Evolutionary conservation across 169 alveolate genomes (phyloP), one percentile per base, ranked within the genome.

Genomic region (Plasmodium yoelii): DNA sequence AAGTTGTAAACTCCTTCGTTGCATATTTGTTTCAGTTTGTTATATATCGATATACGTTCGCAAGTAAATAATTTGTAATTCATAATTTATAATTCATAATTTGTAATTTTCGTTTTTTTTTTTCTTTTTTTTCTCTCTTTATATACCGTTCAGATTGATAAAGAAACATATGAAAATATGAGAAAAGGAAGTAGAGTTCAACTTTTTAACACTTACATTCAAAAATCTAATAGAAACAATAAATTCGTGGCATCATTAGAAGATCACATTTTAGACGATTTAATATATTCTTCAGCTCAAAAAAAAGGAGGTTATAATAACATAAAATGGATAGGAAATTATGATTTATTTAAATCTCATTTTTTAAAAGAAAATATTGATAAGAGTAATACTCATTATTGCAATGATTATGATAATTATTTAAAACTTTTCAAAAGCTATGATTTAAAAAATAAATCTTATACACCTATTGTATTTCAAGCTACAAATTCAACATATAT

Each of bases 391-490:
- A 22, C n/a, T 34, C 26, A 19, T 9, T 9, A 64, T 15, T 46
- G 13, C 19, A 59, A n/a, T 65, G 59, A 55, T n/a, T 53, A 22
- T 44, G 80, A 77, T 34, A 56, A 46, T 13, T 80, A 42, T 70
- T 15, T 67, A 59, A 46, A 80, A 59, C 56, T 26, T 55, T 47
- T 80, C 46, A 65, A 44, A 18, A 47, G 82, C 10, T 28, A 47
- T 24, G 5, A 24, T 53, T 42, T 44, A 63, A 80, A 39, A 75
- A 53, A 44, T 2, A 63, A 61, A 64, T 22, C 42, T 39, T 67
- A 65, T 24, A 53, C 90, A 7, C 90, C 90, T 59, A 67, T 80
- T 39, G 65, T 80, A n/a, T 60, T 80, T 60, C 84, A 80, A 64
- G 90, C 82, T n/a, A 53, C 67, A 47, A 49, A 26, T 9, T 55